Evolutionary conservation across 2,329 filamentous ascomycete species (phyloP), one percentile per base, ranked within the genome.

Genomic region (Ceratocystis ficicola): DNA sequence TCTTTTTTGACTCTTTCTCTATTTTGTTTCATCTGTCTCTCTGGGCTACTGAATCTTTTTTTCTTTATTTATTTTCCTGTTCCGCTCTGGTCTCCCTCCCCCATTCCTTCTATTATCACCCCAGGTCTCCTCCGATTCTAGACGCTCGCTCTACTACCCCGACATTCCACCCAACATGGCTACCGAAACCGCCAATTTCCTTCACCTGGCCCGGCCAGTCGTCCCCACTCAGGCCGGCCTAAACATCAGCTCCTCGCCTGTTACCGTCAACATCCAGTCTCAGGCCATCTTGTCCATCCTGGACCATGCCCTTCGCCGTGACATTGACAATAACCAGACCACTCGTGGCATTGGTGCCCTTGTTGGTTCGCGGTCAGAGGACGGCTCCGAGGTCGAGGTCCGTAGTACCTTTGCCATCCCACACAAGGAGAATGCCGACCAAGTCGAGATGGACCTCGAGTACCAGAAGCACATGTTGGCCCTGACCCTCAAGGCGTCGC

Each of bases 391-490:
- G 77, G 90, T 95, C 73, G 91, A 95, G 78, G 94, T 99, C 73
- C 87, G 90, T 74, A 95, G 90, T 74, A 93, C 90, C 80, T 99
- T 99, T 76, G 94, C 94, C 71, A 95, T 99, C 74, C 92, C 93
- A 71, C 94, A 99, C 81, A 97, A 93, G 71, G 94, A 99, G 80
- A 96, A 93, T 71, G 89, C 92, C 75, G 94, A 99, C 78, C 94
- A 99, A 78, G 94, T 99, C 73, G 94, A 99, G 78, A 94, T 99
- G 70, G 94, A 99, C 76, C 95, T 99, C 83, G 94, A 99, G 78
- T 99, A 97, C 79, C 94, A 99, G 80, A 97, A 97, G 84, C 92
- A 93, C 77, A 99, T 99, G 94, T 86, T 97, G 67, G 88, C 89
- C 68, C 81, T 99, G 72, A 93, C 96, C 76, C 86, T 97, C 71